These are phyloP conservation scores for Debaryomyces udenii DNA, from an alignment of 1,139 yeast genomes.

Conservation along the genomic window DNA sequence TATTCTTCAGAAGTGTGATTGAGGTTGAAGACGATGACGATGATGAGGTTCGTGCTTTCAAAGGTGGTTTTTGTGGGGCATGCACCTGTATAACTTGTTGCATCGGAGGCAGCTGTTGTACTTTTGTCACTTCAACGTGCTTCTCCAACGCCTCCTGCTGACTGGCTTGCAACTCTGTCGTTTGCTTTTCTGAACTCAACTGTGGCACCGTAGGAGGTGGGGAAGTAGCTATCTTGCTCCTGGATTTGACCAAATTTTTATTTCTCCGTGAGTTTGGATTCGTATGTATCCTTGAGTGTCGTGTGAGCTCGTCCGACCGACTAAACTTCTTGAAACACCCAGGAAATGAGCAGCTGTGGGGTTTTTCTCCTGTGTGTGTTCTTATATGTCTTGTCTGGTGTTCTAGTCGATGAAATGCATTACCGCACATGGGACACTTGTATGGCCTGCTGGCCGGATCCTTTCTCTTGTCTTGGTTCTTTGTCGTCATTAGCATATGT, in stretches of 20 bases:
- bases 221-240: conserved; percentile 1
- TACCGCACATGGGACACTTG: conserved; percentile 88
- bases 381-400: conserved; percentile 94
- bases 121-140: background rate
- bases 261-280: conserved; percentile 73
- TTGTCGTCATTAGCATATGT: conserved; percentile 9
- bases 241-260: conserved; percentile 31
- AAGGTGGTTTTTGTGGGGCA: background rate
- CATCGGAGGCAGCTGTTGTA: background rate
- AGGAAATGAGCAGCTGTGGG: conserved; percentile 85
- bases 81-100: background rate
- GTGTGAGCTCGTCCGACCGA: conserved; percentile 85
- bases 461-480: conserved; percentile 19
- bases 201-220: background rate
- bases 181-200: background rate
- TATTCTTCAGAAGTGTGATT: background rate
- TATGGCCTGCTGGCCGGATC: conserved; percentile 62
- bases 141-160: background rate
- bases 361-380: conserved; percentile 95
- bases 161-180: background rate
- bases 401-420: conserved; percentile 89
- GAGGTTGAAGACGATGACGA: conserved; percentile 8
- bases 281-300: conserved; percentile 86
- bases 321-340: conserved; percentile 87
- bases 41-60: conserved; percentile 5